phyloP scores from a whole-genome alignment of 2,329 filamentous ascomycete species.

The Botrytis medusae region DNA sequence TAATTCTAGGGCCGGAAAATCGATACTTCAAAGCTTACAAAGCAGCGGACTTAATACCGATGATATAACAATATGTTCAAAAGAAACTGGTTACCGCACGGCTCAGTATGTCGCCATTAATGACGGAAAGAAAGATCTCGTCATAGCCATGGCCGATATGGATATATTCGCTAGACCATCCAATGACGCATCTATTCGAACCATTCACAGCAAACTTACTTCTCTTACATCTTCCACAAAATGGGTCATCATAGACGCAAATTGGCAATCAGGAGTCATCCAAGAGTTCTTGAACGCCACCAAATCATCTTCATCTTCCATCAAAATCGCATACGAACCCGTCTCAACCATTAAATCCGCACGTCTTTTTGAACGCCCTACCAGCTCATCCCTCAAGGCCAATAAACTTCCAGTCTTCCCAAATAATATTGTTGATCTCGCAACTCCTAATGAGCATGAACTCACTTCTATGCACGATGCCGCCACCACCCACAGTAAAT shows the following conservation, averaged over 20 bases:
- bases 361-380: slow-evolving; percentile 55
- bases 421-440: slow-evolving; percentile 64
- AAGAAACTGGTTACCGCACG: slow-evolving; percentile 53
- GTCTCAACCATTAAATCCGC: slow-evolving; percentile 79
- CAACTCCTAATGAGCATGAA: slow-evolving; percentile 82
- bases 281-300: slow-evolving; percentile 60
- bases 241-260: slow-evolving; percentile 83
- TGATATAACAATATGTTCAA: slow-evolving; percentile 49
- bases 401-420: slow-evolving; percentile 59
- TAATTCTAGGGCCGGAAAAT: slow-evolving; percentile 63
- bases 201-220: neutral
- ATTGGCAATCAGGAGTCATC: slow-evolving; percentile 72
- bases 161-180: slow-evolving; percentile 51
- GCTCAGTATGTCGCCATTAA: slow-evolving; percentile 93
- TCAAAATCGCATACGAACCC: slow-evolving; percentile 78
- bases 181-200: slow-evolving; percentile 38
- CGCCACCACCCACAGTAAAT: slow-evolving; percentile 64
- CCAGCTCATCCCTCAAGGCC: slow-evolving; percentile 54
- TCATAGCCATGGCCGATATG: slow-evolving; percentile 97
- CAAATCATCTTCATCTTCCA: slow-evolving; percentile 43
- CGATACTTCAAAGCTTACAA: slow-evolving; percentile 66
- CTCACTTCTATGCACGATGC: slow-evolving; percentile 74
- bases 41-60: slow-evolving; percentile 62
- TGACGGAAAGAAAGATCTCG: slow-evolving; percentile 75
- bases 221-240: slow-evolving; percentile 39